Evolutionary conservation across 2,329 filamentous ascomycete genomes (phyloP).

Genomic region (Fusarium sp.): DNA sequence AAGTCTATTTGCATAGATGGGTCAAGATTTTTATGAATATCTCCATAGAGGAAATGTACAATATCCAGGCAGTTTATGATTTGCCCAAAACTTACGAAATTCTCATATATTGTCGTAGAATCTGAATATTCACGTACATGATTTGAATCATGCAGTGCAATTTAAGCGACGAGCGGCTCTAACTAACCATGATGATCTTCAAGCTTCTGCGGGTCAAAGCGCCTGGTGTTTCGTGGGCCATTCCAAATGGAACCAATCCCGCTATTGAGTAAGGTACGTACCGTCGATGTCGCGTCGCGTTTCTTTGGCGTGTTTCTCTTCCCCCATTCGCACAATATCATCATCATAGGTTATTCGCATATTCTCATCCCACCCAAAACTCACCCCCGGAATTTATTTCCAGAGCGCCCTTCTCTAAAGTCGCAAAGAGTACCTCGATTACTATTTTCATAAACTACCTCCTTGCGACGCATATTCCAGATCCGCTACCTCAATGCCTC

Average conservation of each 20-base stretch:
- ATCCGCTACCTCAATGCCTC: slow-evolving; percentile 43
- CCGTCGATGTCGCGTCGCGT: slow-evolving; percentile 49
- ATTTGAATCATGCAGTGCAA: not conserved
- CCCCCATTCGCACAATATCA: slow-evolving; percentile 42
- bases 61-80: not conserved
- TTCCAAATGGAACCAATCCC: not conserved
- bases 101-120: too few species aligned
- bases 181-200: slow-evolving; percentile 4
- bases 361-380: slow-evolving; percentile 7
- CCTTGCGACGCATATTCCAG: not conserved
- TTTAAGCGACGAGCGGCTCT: not conserved
- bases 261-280: slow-evolving; percentile 16
- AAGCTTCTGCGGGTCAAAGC: slow-evolving; percentile 28
- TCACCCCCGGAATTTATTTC: not conserved
- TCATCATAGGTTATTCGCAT: slow-evolving; percentile 34
- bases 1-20: slow-evolving; percentile 13
- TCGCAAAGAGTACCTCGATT: not conserved
- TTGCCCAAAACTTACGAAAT: not conserved
- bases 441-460: not conserved
- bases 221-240: slow-evolving; percentile 34
- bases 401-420: slow-evolving; percentile 3
- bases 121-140: not conserved
- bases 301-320: slow-evolving; percentile 44
- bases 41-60: slow-evolving; percentile 14
- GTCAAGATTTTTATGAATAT: slow-evolving; percentile 22